A percentile compares a stretch with the other conserved stretches of the same genome.
Conservation (phyloP, 179 eudicot species). For the Silene noctiflora region DNA sequence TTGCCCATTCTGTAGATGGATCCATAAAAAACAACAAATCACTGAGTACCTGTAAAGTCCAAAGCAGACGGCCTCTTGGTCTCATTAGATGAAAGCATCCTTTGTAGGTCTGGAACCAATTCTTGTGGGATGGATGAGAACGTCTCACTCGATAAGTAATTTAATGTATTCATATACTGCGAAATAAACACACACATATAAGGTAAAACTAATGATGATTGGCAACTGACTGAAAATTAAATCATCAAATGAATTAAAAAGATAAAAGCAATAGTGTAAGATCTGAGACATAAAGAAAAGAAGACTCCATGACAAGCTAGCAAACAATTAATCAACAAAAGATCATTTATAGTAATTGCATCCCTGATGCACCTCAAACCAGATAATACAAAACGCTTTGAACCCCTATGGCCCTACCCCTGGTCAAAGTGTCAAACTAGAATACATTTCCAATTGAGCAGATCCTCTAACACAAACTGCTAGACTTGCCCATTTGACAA, state of each 20-base stretch:
- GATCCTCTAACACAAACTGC: neutral
- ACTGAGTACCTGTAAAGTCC: conserved; percentile 72
- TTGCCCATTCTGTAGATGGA: neutral
- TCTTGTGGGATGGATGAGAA: conserved; percentile 87
- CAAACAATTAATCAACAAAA: neutral
- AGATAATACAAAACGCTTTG: neutral
- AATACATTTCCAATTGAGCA: neutral
- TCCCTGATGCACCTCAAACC: conserved; percentile 5
- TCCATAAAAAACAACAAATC: neutral
- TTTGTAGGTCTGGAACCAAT: conserved; percentile 74
- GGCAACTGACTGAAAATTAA: conserved; percentile 7
- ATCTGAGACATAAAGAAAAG: neutral
- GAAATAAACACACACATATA: conserved; percentile 23
- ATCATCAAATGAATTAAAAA: neutral
- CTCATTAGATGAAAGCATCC: conserved; percentile 81
- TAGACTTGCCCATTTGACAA: neutral
- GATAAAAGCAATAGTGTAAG: neutral
- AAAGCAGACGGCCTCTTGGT: conserved; percentile 75
- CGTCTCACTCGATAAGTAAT: conserved; percentile 77
- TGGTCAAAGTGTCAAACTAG: too few species aligned
- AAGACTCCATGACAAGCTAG: conserved; percentile 1
- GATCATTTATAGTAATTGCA: neutral
- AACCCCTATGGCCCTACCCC: too few species aligned
- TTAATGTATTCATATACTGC: conserved; percentile 95
- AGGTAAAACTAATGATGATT: conserved; percentile 13